phyloP scores from a whole-genome alignment of 2,329 filamentous ascomycete species.

The Paraphaeosphaeria minitans region DNA sequence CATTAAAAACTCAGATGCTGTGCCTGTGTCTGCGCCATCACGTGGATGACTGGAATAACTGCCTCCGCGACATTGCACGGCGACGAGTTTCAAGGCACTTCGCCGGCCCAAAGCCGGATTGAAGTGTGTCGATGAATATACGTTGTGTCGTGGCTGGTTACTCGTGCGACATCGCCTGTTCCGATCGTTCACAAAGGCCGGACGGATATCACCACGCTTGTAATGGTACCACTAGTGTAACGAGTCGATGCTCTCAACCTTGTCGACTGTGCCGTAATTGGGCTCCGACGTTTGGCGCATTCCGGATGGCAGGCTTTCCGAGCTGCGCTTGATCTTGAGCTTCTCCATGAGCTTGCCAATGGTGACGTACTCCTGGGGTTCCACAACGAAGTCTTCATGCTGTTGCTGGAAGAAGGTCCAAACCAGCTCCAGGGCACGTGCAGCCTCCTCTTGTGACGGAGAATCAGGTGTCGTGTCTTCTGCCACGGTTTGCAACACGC shows the following conservation, averaged over 20 bases:
- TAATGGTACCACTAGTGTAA: constrained; percentile 28
- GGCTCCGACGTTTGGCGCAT: constrained; percentile 46
- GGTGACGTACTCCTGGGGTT: constrained; percentile 76
- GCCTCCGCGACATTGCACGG: constrained; percentile 19
- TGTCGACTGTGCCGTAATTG: constrained; percentile 32
- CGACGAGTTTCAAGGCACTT: constrained; percentile 26
- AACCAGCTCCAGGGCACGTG: constrained; percentile 79
- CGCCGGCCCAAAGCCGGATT: constrained; percentile 19
- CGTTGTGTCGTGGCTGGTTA: constrained; percentile 18
- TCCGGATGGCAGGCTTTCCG: constrained; percentile 37
- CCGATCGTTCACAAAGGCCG: constrained; percentile 17
- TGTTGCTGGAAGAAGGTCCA: constrained; percentile 80
- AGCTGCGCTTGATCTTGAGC: constrained; percentile 69
- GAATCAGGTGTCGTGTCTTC: constrained; percentile 57
- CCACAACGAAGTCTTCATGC: constrained; percentile 70
- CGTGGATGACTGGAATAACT: constrained; percentile 19
- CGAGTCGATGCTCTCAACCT: constrained; percentile 38
- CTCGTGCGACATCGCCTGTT: constrained; percentile 16
- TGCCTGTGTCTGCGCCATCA: constrained; percentile 18
- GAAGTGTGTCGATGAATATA: constrained; percentile 19
- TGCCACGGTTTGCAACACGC: constrained; percentile 21
- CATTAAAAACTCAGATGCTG: constrained; percentile 22
- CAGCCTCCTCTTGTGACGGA: constrained; percentile 83
- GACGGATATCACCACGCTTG: constrained; percentile 14
- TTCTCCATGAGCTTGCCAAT: constrained; percentile 87